phyloP scores from a whole-genome alignment of 768 basidiomycete species.

The Leucosporidium scottii region DNA sequence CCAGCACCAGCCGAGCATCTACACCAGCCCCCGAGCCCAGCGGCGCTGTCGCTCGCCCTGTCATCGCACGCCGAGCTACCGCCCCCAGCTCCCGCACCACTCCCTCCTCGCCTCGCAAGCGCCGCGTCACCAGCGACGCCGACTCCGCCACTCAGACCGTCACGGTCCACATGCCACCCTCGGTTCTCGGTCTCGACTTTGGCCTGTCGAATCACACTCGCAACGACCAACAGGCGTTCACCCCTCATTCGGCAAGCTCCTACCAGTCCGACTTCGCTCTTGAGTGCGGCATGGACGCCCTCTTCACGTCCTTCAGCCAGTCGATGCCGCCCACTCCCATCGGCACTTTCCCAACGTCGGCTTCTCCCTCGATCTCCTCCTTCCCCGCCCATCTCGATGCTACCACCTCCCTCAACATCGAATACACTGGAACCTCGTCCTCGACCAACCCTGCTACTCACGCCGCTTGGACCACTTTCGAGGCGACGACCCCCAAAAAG shows the following conservation, averaged over 20 bases:
- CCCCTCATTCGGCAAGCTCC: not conserved
- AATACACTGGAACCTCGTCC: too few relatives aligned
- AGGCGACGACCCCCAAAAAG: not conserved
- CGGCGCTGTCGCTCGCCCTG: not conserved
- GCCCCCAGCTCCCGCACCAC: not conserved
- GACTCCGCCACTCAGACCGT: not conserved
- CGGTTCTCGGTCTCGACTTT: not conserved
- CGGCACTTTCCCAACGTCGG: too few relatives aligned
- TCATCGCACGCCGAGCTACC: not conserved
- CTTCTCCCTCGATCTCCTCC: too few relatives aligned
- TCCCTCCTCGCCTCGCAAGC: not conserved
- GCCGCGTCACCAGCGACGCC: not conserved
- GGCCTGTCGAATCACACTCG: not conserved
- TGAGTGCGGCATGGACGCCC: not conserved
- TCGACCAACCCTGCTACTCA: not conserved
- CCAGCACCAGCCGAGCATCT: not conserved
- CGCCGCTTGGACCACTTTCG: not conserved
- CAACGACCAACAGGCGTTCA: not conserved
- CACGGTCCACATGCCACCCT: not conserved
- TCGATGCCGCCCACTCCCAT: not conserved
- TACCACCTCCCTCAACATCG: too few relatives aligned
- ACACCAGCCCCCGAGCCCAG: not conserved
- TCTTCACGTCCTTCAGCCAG: not conserved
- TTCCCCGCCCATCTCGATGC: too few relatives aligned
- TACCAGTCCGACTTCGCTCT: not conserved